Conservation (phyloP, 176 grass and related monocot genomes). For the Secale cereale region DNA sequence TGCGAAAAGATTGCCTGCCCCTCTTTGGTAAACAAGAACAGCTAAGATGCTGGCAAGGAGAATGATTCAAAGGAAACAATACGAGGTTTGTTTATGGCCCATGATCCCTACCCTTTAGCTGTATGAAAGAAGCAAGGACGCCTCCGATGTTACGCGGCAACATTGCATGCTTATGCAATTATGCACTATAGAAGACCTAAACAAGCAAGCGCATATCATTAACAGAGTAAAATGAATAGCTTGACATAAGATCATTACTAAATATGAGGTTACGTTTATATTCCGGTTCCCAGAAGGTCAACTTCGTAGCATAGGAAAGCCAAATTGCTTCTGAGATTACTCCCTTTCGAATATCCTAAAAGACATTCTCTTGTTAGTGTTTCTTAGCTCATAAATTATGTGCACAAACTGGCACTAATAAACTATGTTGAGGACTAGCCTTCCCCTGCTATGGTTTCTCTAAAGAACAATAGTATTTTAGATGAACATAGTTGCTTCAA, state of each 20-base stretch:
- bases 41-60: conserved; percentile 43
- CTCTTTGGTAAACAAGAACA: conserved; percentile 45
- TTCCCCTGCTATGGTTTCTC: not conserved
- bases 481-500: not conserved
- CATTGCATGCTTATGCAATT: conserved; percentile 29
- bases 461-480: conserved; percentile 16
- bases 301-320: conserved; percentile 28
- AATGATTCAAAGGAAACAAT: conserved; percentile 36
- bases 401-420: conserved; percentile 23
- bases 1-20: conserved; percentile 18
- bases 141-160: conserved; percentile 9
- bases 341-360: conserved; percentile 24
- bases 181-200: conserved; percentile 18
- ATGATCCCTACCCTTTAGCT: conserved; percentile 36
- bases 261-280: conserved; percentile 17
- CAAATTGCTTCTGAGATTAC: conserved; percentile 22
- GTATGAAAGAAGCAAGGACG: conserved; percentile 21
- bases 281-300: conserved; percentile 17
- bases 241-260: conserved; percentile 25
- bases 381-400: conserved; percentile 29
- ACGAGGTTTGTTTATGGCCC: conserved; percentile 23
- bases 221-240: conserved; percentile 17
- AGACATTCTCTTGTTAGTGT: conserved; percentile 23
- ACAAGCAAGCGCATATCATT: conserved; percentile 22
- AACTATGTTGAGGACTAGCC: conserved; percentile 15